Evolutionary conservation across 1,284 basidiomycete genomes (phyloP).

Genomic region (Cutaneotrichosporon dermatis): DNA sequence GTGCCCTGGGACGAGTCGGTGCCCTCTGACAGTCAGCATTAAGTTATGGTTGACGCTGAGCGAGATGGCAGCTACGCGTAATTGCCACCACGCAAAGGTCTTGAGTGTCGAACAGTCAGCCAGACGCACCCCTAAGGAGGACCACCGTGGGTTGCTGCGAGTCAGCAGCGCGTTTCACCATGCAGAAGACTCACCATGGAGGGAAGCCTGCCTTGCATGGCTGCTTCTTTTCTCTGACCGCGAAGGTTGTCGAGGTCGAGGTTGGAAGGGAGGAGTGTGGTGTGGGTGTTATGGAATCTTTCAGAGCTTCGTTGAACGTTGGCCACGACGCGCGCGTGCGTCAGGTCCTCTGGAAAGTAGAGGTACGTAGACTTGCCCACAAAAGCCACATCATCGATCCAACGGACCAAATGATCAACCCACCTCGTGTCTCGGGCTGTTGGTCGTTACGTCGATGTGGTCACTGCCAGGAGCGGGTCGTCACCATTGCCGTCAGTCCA

Average conservation of each 20-base stretch:
- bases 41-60: not conserved
- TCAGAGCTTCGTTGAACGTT: conserved; percentile 6
- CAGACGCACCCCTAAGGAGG: conserved; percentile 61
- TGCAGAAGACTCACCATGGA: conserved; percentile 36
- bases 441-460: conserved; percentile 2
- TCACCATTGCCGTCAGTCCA: not conserved
- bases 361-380: not conserved
- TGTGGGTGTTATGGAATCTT: conserved; percentile 11
- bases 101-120: not conserved
- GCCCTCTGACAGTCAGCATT: conserved; percentile 59
- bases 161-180: conserved; percentile 16
- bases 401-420: conserved; percentile 2
- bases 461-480: not conserved
- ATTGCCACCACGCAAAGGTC: too few species aligned
- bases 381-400: not conserved
- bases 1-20: conserved; percentile 96
- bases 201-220: conserved; percentile 47
- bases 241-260: not conserved
- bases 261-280: not conserved
- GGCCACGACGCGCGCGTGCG: conserved; percentile 6
- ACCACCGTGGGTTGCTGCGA: conserved; percentile 87
- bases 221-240: conserved; percentile 6
- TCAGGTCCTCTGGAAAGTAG: not conserved
- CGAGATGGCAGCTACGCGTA: not conserved
- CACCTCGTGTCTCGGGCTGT: not conserved